Evolutionary conservation across 305 asterid genomes (phyloP), one percentile per base, ranked within the genome.

Genomic region (Solanum hybrid): DNA sequence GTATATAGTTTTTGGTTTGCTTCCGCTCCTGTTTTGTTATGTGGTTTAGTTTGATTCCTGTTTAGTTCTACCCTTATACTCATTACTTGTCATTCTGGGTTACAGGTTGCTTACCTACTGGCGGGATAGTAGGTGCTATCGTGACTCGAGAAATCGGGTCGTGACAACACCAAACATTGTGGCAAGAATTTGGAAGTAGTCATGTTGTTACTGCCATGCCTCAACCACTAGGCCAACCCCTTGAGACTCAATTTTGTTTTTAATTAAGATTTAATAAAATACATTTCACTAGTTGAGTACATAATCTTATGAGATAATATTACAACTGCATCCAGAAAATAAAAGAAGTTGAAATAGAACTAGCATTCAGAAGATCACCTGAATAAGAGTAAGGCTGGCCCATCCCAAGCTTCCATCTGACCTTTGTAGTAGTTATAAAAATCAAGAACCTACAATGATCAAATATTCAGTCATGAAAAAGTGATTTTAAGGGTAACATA

Each of bases 351-450:
- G 76, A 40, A 71, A 87, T n/a, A 85, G 90, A 92, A 89, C 88
- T 88, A 76, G 91, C 89, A 89, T 88, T 89, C 46, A 90, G 89
- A 88, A 79, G 85, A 86, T 94, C 93, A 97, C 99, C 99, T 96
- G 97, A 97, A 97, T 93, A 97, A 92, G 86, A 97, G 95, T 92
- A 97, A 94, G 89, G 99, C 99, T 93, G 99, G 99, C 90, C 99
- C 99, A 93, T 97, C 99, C 99, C 99, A 97, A 86, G 99, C 95
- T 93, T 97, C 99, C 99, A 97, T 97, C 93, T 96, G 99, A 91
- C 99, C 99, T 91, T 97, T 97, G 97, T 96, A 96, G 95, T 97
- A 97, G 90, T 97, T 96, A 89, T 96, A 97, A 92, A 97, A 97
- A 93, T 97, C 98, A 92, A 95, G 90, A 90, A 93, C 94, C 99